A percentile compares a stretch with the other conserved stretches of the same genome.
Evolutionary conservation across 1,139 yeast genomes (phyloP).

Genomic region (Tardiomyces digboiensis): DNA sequence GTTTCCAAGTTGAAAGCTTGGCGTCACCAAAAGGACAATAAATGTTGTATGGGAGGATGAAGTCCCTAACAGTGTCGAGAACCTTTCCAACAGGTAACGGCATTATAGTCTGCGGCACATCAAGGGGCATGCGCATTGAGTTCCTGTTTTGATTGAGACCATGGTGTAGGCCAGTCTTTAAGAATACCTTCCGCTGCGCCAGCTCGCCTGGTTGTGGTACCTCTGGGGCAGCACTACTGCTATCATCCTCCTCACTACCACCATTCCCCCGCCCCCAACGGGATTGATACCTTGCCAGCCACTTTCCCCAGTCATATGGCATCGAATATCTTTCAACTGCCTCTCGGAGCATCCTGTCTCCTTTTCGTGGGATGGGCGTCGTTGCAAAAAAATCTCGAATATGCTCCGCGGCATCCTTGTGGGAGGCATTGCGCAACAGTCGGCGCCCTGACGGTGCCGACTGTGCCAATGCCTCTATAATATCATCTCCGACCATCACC

Average conservation of each 20-base stretch:
- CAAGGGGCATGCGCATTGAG: background rate
- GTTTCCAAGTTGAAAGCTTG: conserved; percentile 22
- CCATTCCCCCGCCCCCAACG: conserved; percentile 13
- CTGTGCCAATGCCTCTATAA: background rate
- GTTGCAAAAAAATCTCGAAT: conserved; percentile 14
- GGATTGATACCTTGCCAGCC: conserved; percentile 5
- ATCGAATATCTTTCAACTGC: conserved; percentile 8
- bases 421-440: background rate
- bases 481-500: background rate
- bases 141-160: background rate
- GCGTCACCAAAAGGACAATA: conserved; percentile 25
- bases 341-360: conserved; percentile 7
- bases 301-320: conserved; percentile 7
- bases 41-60: conserved; percentile 26
- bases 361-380: conserved; percentile 11
- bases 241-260: background rate
- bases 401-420: conserved; percentile 5
- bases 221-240: conserved; percentile 3
- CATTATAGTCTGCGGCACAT: background rate
- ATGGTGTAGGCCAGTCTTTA: background rate
- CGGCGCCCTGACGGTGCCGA: background rate
- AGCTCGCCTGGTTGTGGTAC: background rate
- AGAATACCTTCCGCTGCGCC: background rate
- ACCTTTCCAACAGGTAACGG: background rate
- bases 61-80: conserved; percentile 12